Percentiles rank a stretch among this genome's conserved stretches.
These are phyloP conservation scores for Termitomyces heimii DNA, from an alignment of 768 basidiomycete species.

Conservation along the genomic window DNA sequence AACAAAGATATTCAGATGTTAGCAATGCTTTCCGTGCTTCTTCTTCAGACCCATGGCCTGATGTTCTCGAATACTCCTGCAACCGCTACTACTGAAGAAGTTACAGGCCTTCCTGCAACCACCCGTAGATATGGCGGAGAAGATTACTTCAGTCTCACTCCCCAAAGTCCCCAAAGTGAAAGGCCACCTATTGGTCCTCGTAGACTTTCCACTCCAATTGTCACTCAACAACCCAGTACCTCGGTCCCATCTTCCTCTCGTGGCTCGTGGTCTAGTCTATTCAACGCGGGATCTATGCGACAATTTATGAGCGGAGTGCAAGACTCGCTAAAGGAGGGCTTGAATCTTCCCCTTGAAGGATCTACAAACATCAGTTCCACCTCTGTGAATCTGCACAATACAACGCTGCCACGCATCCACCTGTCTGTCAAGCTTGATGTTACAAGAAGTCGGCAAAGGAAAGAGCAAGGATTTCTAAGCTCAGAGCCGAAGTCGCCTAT, in stretches of 20 bases:
- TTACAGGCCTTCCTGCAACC: neutral
- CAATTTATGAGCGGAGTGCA: constrained; percentile 65
- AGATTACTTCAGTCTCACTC: constrained; percentile 59
- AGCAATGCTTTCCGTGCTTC: constrained; percentile 66
- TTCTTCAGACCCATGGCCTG: constrained; percentile 44
- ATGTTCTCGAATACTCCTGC: constrained; percentile 13
- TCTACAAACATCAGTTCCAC: constrained; percentile 29
- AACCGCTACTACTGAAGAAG: constrained; percentile 7
- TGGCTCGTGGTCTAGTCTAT: constrained; percentile 78
- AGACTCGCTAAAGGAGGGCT: constrained; percentile 41
- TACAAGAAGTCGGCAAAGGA: constrained; percentile 15
- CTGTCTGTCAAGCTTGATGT: neutral
- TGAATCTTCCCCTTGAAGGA: constrained; percentile 38
- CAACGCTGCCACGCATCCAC: neutral
- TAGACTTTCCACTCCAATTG: constrained; percentile 34
- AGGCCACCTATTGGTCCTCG: constrained; percentile 48
- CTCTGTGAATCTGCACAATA: constrained; percentile 4
- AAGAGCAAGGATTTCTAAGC: constrained; percentile 19
- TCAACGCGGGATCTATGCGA: constrained; percentile 59
- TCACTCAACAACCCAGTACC: constrained; percentile 24
- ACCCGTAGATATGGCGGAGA: constrained; percentile 19
- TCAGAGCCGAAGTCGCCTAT: constrained; percentile 12
- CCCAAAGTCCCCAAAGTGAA: constrained; percentile 25
- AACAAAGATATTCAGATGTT: constrained; percentile 76
- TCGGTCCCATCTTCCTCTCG: constrained; percentile 55